Conservation (phyloP, 2,329 filamentous ascomycete species). For the Alternaria metachromatica region DNA sequence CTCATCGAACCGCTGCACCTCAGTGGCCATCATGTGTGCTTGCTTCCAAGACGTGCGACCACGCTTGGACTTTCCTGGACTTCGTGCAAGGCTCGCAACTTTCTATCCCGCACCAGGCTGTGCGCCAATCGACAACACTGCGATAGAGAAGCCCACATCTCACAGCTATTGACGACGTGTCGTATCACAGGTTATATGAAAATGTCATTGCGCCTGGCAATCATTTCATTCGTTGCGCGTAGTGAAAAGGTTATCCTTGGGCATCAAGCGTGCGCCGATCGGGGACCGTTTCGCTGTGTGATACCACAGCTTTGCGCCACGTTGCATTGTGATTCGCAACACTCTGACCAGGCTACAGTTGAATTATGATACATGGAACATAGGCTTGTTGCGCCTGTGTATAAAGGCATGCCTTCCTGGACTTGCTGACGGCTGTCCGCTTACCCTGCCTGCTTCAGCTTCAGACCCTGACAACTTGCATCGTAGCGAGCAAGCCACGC, state of each 20-base stretch:
- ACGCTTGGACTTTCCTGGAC: neutral
- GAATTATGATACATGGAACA: fast-evolving
- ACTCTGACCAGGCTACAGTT: neutral
- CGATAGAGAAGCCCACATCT: neutral
- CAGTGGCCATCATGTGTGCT: too few relatives aligned
- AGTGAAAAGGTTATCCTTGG: neutral
- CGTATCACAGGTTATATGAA: neutral
- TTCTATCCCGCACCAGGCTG: neutral
- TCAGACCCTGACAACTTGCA: fast-evolving
- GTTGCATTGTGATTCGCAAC: neutral
- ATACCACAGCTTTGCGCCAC: neutral
- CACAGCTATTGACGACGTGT: neutral
- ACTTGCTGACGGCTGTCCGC: neutral
- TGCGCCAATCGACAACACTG: neutral
- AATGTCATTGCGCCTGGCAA: neutral
- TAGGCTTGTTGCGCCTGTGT: neutral
- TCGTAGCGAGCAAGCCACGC: fast-evolving
- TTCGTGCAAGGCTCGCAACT: neutral
- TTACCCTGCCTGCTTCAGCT: neutral
- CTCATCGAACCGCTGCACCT: too few relatives aligned
- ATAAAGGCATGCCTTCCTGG: neutral
- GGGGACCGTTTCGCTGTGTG: neutral
- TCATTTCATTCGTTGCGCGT: too few relatives aligned
- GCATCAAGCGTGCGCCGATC: neutral
- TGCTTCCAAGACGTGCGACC: neutral